A percentile compares a stretch with the other conserved stretches of the same genome.
Evolutionary conservation across 306 rosid genomes (phyloP).

Genomic region (Abrus precatorius): DNA sequence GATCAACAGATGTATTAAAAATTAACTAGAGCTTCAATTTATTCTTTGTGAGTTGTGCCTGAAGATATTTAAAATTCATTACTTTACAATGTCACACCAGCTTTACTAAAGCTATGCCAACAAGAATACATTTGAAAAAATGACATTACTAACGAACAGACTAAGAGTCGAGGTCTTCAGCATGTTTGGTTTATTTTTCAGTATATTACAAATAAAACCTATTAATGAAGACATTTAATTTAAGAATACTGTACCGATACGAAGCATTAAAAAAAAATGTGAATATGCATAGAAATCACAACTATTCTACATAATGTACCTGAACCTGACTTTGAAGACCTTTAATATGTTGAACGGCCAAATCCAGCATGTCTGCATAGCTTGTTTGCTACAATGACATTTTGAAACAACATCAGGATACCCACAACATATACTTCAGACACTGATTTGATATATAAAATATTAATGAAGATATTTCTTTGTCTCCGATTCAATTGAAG

Average conservation of each 20-base stretch:
- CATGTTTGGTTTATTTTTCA: background rate
- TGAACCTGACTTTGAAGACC: constrained; percentile 94
- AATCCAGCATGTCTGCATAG: constrained; percentile 96
- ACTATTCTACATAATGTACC: constrained; percentile 53
- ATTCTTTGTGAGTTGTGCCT: background rate
- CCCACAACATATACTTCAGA: background rate
- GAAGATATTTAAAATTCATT: background rate
- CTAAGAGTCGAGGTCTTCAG: background rate
- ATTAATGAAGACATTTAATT: background rate
- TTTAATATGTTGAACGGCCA: constrained; percentile 97
- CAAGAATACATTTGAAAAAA: no score
- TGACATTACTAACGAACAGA: background rate
- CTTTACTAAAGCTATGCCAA: no score
- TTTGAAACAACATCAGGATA: constrained; percentile 36
- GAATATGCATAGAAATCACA: background rate
- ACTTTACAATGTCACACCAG: background rate
- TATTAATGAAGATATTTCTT: background rate
- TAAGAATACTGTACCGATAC: background rate
- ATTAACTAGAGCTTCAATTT: constrained; percentile 12
- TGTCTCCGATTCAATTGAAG: constrained; percentile 1
- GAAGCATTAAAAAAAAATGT: background rate
- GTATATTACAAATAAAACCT: background rate
- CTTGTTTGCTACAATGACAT: constrained; percentile 87
- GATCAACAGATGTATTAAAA: constrained; percentile 1
- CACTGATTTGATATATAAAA: constrained; percentile 13